phyloP scores from a whole-genome alignment of 2,329 filamentous ascomycete genomes.

The Gaeumannomyces sp. region DNA sequence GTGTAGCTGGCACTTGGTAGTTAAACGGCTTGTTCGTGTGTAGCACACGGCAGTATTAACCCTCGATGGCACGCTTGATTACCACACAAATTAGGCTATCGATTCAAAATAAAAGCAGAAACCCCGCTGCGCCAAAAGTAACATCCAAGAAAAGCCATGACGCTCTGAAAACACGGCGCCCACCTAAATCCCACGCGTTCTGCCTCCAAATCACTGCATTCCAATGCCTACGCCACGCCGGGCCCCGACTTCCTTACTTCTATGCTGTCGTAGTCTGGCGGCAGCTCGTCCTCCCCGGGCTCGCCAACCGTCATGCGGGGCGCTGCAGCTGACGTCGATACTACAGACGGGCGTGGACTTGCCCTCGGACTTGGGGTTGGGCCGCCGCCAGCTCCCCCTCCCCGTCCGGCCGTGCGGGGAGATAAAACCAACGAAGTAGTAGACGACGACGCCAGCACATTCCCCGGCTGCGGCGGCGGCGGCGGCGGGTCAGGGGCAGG shows the following conservation, averaged over 20 bases:
- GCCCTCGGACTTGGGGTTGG: background rate
- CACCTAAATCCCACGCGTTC: no score
- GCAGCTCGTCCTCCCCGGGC: background rate
- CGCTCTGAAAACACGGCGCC: no score
- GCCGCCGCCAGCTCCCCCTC: background rate
- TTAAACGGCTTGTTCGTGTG: no score
- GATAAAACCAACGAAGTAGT: no score
- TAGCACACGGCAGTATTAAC: no score
- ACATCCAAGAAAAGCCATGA: no score
- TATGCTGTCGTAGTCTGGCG: conserved; percentile 10
- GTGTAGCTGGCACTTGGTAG: no score
- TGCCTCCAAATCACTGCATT: no score
- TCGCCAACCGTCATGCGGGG: background rate
- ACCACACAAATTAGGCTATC: no score
- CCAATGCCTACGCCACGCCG: background rate
- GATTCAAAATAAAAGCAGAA: background rate
- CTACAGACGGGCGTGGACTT: background rate
- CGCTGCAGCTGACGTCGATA: background rate
- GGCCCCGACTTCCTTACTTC: conserved; percentile 3
- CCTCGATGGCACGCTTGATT: no score
- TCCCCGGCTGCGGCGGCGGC: background rate
- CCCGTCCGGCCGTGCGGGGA: background rate
- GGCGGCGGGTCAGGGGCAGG: background rate
- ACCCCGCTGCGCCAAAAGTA: background rate
- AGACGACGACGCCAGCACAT: background rate